Conservation (phyloP, 805 yeast genomes). For the Myxozyma sirexii region DNA sequence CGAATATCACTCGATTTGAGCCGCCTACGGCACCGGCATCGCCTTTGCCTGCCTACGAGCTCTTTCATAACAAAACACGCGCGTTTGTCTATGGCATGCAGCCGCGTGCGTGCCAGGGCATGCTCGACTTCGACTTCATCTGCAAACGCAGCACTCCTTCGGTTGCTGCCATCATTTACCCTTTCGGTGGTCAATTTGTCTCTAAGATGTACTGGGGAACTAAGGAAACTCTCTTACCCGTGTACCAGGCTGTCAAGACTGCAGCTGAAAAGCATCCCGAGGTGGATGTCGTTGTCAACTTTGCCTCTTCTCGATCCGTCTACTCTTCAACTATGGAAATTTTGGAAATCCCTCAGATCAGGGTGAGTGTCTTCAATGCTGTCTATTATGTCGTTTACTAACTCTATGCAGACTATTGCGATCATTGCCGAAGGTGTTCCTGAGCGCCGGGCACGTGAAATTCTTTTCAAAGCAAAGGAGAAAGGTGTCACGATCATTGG, state of each 20-base stretch:
- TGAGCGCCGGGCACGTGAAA: constrained; percentile 54
- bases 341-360: constrained; percentile 50
- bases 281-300: constrained; percentile 53
- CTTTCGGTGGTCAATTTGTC: constrained; percentile 51
- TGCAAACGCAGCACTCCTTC: constrained; percentile 51
- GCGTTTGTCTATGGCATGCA: constrained; percentile 52
- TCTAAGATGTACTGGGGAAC: constrained; percentile 55
- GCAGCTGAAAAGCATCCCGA: constrained; percentile 51
- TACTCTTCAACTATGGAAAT: constrained; percentile 53
- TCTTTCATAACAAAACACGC: constrained; percentile 49
- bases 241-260: constrained; percentile 48
- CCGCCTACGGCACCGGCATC: constrained; percentile 39
- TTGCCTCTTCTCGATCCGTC: constrained; percentile 52
- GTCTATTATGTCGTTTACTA: neutral
- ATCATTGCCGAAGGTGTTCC: constrained; percentile 55
- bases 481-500: constrained; percentile 53
- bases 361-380: constrained; percentile 17
- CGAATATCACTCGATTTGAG: constrained; percentile 40
- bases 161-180: constrained; percentile 52
- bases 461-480: constrained; percentile 48
- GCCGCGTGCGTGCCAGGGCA: constrained; percentile 53
- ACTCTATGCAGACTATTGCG: constrained; percentile 46
- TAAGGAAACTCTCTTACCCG: constrained; percentile 51
- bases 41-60: constrained; percentile 44
- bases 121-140: constrained; percentile 52